Base-by-base conservation (phyloP, 306 rosid genomes). In the Citrullus mucosospermus region DNA sequence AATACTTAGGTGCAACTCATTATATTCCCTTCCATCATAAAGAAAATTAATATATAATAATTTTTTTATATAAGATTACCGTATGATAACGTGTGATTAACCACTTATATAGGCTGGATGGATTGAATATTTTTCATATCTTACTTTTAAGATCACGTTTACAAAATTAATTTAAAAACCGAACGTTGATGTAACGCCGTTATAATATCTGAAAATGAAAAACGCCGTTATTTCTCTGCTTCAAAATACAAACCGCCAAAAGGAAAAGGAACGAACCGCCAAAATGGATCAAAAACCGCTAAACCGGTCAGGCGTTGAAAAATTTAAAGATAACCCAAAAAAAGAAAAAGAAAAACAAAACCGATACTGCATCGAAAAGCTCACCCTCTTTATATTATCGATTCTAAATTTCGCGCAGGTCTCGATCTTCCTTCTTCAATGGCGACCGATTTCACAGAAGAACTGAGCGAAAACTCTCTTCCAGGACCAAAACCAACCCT, bases 371-470 rank as follows among this genome's bases (percentile, higher is more conserved):
- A 74, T 74, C 63, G 62, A 25, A 74, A 11, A 53, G 28, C 32
- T 51, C 60, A 51, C 59, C 58, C 16, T 51, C 61, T 51, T 44
- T 28, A 48, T 55, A 36, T 71, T 50, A 57, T 17, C 32, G 48
- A 74, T 74, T 74, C 78, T 1, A 32, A 53, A 18, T 75, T 80
- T 80, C 71, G 57, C 79, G 86, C 83, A 30, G 39, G 34, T 75
- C 81, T 60, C 10, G 22, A 66, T 30, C 55, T 56, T 48, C 54
- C 72, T 11, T 70, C 75, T 44, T 50, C 80, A 75, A 91, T 93
- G 97, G 92, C 91, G 70, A 82, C 92, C 80, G 30, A 79, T 74
- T 74, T 74, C 41, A 6, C 28, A 86, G n/a, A 84, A 85, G 81
- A 83, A 79, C 43, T 82, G 81, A 6, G 57, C 83, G 59, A 36